Conservation (phyloP, 208 protist species). For the Trypanosoma theileri region DNA sequence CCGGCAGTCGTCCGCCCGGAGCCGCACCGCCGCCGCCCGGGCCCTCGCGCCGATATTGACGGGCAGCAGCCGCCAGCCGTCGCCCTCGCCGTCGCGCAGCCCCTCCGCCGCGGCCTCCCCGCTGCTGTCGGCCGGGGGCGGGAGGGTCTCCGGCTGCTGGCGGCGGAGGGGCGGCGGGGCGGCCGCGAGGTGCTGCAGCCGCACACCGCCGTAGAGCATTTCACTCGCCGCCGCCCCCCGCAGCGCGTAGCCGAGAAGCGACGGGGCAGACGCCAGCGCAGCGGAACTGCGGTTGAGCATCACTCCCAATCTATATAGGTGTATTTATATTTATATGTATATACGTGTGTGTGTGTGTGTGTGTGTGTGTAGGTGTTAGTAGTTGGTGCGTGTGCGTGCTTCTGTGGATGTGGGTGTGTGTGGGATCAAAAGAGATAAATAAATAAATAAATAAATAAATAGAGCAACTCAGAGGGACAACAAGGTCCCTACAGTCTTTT, state of each 20-base stretch:
- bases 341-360: too few species aligned
- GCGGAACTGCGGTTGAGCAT: slow-evolving; percentile 9
- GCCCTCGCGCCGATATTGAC: slow-evolving; percentile 48
- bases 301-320: neutral
- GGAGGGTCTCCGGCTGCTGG: slow-evolving; percentile 63
- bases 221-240: slow-evolving; percentile 59
- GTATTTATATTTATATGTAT: too few species aligned
- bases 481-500: too few species aligned
- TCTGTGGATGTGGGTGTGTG: too few species aligned
- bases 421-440: too few species aligned
- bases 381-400: too few species aligned
- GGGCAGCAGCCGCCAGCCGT: slow-evolving; percentile 64
- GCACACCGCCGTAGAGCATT: slow-evolving; percentile 81
- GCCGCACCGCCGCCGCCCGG: slow-evolving; percentile 45
- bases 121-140: slow-evolving; percentile 40
- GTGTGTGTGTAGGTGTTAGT: too few species aligned
- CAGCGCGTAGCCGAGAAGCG: slow-evolving; percentile 75
- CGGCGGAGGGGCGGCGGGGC: slow-evolving; percentile 47
- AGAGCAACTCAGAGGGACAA: neutral
- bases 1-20: slow-evolving; percentile 65
- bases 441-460: neutral
- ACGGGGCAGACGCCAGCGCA: neutral
- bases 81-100: slow-evolving; percentile 61
- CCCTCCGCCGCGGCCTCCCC: slow-evolving; percentile 61
- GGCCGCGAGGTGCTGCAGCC: slow-evolving; percentile 58